Conservation (phyloP, 371 early-diverging fungal species). For the Cokeromyces recurvatus region DNA sequence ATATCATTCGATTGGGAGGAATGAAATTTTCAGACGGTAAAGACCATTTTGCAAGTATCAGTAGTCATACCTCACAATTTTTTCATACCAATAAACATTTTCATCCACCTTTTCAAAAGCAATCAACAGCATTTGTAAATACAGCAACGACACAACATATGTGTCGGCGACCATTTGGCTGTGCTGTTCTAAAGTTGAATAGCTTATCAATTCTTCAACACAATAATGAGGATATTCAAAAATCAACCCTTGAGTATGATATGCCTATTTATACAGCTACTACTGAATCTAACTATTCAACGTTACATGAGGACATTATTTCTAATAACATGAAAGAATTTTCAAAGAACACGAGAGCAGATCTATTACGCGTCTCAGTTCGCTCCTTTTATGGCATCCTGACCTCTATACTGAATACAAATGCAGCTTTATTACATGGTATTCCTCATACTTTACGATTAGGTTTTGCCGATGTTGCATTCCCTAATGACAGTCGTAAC, state of each 20-base stretch:
- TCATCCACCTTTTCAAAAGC: not conserved
- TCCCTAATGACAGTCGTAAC: conserved; percentile 59
- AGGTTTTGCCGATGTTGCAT: conserved; percentile 67
- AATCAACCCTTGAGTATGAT: conserved; percentile 33
- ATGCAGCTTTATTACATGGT: conserved; percentile 44
- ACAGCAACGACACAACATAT: conserved; percentile 1
- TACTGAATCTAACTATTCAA: conserved; percentile 50
- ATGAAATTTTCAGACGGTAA: conserved; percentile 59
- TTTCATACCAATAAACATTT: conserved; percentile 12
- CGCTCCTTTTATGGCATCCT: conserved; percentile 47
- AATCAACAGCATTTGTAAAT: not conserved
- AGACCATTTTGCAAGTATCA: conserved; percentile 17
- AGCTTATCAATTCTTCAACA: conserved; percentile 25
- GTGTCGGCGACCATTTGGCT: conserved; percentile 62
- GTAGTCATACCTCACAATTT: conserved; percentile 3
- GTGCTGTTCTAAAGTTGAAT: conserved; percentile 55
- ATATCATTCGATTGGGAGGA: conserved; percentile 57
- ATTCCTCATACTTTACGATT: conserved; percentile 49
- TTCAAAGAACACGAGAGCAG: conserved; percentile 46
- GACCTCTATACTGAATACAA: conserved; percentile 41
- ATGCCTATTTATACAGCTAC: conserved; percentile 57
- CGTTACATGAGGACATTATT: conserved; percentile 59
- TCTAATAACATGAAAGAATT: conserved; percentile 45
- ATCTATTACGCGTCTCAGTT: conserved; percentile 49
- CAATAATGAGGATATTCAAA: conserved; percentile 1